phyloP scores from a whole-genome alignment of 768 basidiomycete species.

The Agaricus subrufescens region DNA sequence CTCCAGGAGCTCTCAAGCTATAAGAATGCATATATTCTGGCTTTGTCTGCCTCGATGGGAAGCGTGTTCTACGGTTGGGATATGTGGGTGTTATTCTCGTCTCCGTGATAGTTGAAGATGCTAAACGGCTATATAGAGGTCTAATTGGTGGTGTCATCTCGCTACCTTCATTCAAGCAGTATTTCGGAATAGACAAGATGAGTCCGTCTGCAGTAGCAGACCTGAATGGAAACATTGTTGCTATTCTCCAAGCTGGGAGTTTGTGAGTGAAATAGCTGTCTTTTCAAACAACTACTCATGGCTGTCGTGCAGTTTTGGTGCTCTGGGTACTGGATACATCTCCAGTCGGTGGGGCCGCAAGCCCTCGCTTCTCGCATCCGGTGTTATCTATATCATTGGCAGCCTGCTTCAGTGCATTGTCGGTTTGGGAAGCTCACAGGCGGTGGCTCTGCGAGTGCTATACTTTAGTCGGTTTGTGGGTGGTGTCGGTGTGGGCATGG shows the following conservation, averaged over 20 bases:
- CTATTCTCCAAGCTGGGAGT: conserved; percentile 43
- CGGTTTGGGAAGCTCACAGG: conserved; percentile 34
- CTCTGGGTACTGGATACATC: conserved; percentile 33
- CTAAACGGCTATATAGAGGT: conserved; percentile 16
- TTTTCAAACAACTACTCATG: background rate
- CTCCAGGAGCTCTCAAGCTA: conserved; percentile 24
- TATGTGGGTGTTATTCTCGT: conserved; percentile 19
- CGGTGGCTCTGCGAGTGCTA: conserved; percentile 31
- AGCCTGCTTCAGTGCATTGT: conserved; percentile 41
- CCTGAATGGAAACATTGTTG: conserved; percentile 46
- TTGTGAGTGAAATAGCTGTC: conserved; percentile 29
- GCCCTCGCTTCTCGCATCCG: conserved; percentile 37
- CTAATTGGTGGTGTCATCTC: conserved; percentile 47
- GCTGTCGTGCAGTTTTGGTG: conserved; percentile 36
- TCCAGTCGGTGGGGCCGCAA: conserved; percentile 43
- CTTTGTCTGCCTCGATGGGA: conserved; percentile 42
- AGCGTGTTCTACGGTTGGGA: conserved; percentile 52
- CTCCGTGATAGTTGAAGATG: background rate
- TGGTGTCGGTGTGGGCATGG: conserved; percentile 58
- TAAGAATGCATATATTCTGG: conserved; percentile 42
- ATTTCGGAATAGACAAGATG: conserved; percentile 41
- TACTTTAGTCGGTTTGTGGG: conserved; percentile 52
- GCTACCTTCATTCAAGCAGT: conserved; percentile 40
- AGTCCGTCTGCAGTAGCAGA: conserved; percentile 30
- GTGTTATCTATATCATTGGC: conserved; percentile 42